Percentiles rank a stretch among this genome's conserved stretches.
phyloP scores from a whole-genome alignment of 768 basidiomycete species.

The Bullera alba region DNA sequence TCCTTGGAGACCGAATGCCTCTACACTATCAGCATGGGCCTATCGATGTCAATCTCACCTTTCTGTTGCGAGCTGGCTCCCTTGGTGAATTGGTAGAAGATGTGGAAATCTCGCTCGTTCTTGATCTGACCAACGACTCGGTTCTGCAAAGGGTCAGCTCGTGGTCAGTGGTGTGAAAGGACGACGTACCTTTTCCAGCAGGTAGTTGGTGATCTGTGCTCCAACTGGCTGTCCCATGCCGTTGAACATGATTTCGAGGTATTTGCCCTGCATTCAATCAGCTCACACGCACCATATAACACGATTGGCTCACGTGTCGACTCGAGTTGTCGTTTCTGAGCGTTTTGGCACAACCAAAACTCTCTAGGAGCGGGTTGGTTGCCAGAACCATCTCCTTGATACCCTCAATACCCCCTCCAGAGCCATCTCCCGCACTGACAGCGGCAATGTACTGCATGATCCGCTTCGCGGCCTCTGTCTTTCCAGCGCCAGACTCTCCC shows the following conservation, averaged over 20 bases:
- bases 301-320: slow-evolving; percentile 68
- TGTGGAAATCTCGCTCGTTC: slow-evolving; percentile 94
- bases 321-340: slow-evolving; percentile 97
- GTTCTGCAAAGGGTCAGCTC: slow-evolving; percentile 30
- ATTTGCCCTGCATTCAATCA: slow-evolving; percentile 69
- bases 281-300: not conserved
- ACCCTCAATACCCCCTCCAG: slow-evolving; percentile 73
- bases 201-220: slow-evolving; percentile 96
- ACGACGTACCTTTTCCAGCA: slow-evolving; percentile 82
- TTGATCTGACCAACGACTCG: slow-evolving; percentile 89
- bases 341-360: slow-evolving; percentile 98
- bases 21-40: slow-evolving; percentile 48
- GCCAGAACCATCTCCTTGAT: slow-evolving; percentile 99
- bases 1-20: slow-evolving; percentile 88
- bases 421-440: slow-evolving; percentile 59
- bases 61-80: slow-evolving; percentile 81
- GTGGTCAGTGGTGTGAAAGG: not conserved
- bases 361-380: slow-evolving; percentile 93
- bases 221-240: slow-evolving; percentile 84
- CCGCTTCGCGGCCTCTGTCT: slow-evolving; percentile 97
- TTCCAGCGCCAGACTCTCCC: slow-evolving; percentile 97
- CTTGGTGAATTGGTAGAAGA: slow-evolving; percentile 99
- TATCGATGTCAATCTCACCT: slow-evolving; percentile 52
- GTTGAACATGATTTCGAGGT: slow-evolving; percentile 99
- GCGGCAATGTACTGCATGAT: slow-evolving; percentile 99